A percentile compares a stretch with the other conserved stretches of the same genome.
These are phyloP conservation scores for Fusarium drepaniforme DNA, from an alignment of 2,329 filamentous ascomycete species.

Conservation along the genomic window DNA sequence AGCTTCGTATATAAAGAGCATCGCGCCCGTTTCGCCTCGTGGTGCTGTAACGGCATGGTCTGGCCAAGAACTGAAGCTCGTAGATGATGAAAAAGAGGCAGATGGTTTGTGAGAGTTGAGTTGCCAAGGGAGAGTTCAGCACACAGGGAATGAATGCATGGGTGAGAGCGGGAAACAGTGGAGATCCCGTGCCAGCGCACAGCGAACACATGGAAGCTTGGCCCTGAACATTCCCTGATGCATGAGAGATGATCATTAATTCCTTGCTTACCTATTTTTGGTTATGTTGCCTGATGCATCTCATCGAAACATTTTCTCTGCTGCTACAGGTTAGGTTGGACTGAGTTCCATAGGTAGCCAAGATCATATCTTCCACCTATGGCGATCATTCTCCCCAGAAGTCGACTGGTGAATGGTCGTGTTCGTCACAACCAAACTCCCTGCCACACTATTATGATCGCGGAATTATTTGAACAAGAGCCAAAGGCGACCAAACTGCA, in stretches of 20 bases:
- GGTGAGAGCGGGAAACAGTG: slow-evolving; percentile 21
- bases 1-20: neutral
- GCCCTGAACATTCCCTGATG: neutral
- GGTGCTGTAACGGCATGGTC: neutral
- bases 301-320: neutral
- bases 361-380: neutral
- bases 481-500: neutral
- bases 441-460: neutral
- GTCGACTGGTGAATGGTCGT: neutral
- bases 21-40: neutral
- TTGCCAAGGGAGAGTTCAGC: neutral
- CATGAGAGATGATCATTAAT: neutral
- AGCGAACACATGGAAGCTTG: neutral
- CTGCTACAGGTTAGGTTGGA: neutral
- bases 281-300: neutral
- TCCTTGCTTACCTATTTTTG: neutral
- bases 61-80: neutral
- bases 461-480: neutral
- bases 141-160: neutral
- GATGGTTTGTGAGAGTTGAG: neutral
- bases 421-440: neutral
- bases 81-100: neutral
- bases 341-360: neutral
- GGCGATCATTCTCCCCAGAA: neutral
- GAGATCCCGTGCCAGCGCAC: slow-evolving; percentile 15